Percentiles rank a stretch among this genome's conserved stretches.
phyloP scores from a whole-genome alignment of 1,139 yeast genomes.

The Citeromyces hawaiiensis region DNA sequence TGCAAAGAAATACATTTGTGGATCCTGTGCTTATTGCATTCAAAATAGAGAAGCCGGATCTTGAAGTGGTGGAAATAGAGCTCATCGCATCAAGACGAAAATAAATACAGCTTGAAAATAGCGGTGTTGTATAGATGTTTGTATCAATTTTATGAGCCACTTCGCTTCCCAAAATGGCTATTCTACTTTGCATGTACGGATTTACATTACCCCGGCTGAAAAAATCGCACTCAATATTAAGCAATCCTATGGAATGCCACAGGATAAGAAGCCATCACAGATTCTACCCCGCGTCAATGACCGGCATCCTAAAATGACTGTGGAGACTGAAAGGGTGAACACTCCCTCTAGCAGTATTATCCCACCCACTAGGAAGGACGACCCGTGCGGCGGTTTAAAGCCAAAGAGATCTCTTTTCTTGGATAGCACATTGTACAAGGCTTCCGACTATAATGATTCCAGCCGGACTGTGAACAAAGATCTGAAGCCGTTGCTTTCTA shows the following conservation, averaged over 20 bases:
- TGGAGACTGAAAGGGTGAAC: slow-evolving; percentile 21
- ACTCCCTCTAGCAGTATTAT: slow-evolving; percentile 6
- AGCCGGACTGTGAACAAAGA: slow-evolving; percentile 1
- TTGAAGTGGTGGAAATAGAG: slow-evolving; percentile 19
- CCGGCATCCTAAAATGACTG: slow-evolving; percentile 12
- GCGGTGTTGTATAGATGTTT: slow-evolving; percentile 11
- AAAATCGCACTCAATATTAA: background rate
- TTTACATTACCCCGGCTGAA: background rate
- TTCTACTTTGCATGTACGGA: too few relatives aligned
- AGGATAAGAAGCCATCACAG: background rate
- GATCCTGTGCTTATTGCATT: slow-evolving; percentile 24
- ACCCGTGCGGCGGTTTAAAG: slow-evolving; percentile 1
- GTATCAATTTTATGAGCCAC: too few relatives aligned
- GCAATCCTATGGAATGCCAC: background rate
- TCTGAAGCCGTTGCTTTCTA: slow-evolving; percentile 3
- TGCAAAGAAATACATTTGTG: slow-evolving; percentile 44
- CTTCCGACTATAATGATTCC: background rate
- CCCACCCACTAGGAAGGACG: slow-evolving; percentile 1
- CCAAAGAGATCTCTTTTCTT: background rate
- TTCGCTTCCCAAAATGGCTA: too few relatives aligned
- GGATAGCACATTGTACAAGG: background rate
- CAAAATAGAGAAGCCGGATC: slow-evolving; percentile 25
- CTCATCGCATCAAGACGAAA: slow-evolving; percentile 45
- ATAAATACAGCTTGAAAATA: slow-evolving; percentile 19
- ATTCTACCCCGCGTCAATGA: background rate